Percentiles rank a stretch among this genome's conserved stretches.
phyloP scores from a whole-genome alignment of 2,329 filamentous ascomycete genomes.

The Paecilomyces variotii region DNA sequence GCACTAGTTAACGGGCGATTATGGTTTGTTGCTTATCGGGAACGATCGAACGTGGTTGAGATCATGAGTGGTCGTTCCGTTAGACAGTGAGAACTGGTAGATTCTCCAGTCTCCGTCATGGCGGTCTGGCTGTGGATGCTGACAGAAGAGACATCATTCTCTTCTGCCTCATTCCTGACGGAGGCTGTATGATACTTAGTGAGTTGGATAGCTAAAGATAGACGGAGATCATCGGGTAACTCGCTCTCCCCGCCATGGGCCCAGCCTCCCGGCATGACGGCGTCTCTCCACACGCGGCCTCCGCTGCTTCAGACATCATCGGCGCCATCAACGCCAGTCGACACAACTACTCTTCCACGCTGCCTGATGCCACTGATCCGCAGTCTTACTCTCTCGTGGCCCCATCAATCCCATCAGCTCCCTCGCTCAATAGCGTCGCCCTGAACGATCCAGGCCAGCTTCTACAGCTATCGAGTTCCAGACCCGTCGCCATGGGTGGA shows the following conservation, averaged over 20 bases:
- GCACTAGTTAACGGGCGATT: neutral
- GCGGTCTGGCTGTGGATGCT: too few species aligned
- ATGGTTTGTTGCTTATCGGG: neutral
- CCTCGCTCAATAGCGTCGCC: neutral
- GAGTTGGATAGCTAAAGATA: neutral
- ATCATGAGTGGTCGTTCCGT: neutral
- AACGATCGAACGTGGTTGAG: neutral
- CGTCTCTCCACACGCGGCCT: neutral
- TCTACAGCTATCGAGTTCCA: neutral
- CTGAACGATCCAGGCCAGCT: neutral
- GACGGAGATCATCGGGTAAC: neutral
- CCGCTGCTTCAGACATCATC: neutral
- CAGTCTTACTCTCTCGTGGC: neutral
- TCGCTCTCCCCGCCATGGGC: neutral
- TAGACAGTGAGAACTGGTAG: neutral
- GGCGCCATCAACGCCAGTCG: neutral
- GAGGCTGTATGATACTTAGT: neutral
- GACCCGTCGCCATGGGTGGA: conserved; percentile 25
- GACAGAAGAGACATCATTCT: neutral
- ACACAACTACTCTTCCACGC: neutral
- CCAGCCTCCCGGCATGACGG: neutral
- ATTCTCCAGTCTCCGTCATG: neutral
- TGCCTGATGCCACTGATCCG: neutral
- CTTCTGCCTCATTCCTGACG: neutral
- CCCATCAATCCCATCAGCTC: neutral